Base-by-base conservation (phyloP, 176 grass and related monocot species). In the Luzula sylvatica region DNA sequence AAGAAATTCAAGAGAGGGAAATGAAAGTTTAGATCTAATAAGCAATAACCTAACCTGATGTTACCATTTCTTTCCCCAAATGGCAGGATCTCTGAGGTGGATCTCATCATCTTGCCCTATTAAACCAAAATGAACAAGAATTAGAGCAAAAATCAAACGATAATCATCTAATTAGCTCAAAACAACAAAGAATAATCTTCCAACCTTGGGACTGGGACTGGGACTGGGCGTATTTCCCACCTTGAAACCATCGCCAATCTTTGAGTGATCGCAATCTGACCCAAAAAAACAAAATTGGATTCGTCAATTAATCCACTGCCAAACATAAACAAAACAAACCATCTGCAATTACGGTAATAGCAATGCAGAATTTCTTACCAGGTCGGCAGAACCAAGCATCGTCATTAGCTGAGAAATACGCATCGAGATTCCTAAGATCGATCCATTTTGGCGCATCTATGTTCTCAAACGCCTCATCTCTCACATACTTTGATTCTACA, bases 361-460 rank as follows among this genome's bases (percentile, higher is more conserved):
- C n/a, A n/a, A n/a, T n/a, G n/a, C n/a, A n/a, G n/a, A n/a, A n/a
- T n/a, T 16, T 18, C 40, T 51, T 55, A 96, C 92, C 92, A 7
- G 85, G 71, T 56, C 81, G 85, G 75, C 92, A 98, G 72, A 98
- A 98, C 81, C 85, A 98, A 26, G 81, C 68, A 3, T 82, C 60
- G 65, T 98, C 81, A 65, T 86, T 78, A 55, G 86, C 52, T 23
- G 71, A 50, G 45, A 56, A 50, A 4, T 42, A 68, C 18, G 75
- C 63, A 25, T 80, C 62, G 54, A 71, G 65, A 53, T 68, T 44
- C 32, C 71, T 29, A 59, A 98, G 81, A 63, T 98, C 85, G 28
- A 66, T 67, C 92, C 92, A 98, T 58, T 32, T 83, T 12, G 92
- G 92, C 14, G 92, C 92, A 21, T 71, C 42, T 71, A 98, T 98